A percentile compares a stretch with the other conserved stretches of the same genome.
Evolutionary conservation across 1,284 basidiomycete genomes (phyloP).

Genomic region (Rhodotorula sp.): DNA sequence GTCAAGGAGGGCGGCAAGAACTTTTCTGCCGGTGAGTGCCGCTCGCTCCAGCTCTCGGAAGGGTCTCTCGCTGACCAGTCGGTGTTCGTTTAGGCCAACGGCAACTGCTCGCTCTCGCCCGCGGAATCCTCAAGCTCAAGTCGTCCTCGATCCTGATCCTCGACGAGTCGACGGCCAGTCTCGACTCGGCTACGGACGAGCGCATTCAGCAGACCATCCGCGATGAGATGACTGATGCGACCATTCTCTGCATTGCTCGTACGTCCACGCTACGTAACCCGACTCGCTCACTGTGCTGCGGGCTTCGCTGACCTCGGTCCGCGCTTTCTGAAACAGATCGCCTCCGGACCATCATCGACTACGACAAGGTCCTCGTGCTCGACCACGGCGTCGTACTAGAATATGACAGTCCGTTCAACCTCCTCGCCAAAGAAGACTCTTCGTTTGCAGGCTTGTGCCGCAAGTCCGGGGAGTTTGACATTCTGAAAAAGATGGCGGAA

Average conservation of each 20-base stretch:
- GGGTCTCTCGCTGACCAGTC: background rate
- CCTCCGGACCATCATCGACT: conserved; percentile 55
- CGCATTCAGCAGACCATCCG: conserved; percentile 53
- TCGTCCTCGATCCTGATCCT: conserved; percentile 56
- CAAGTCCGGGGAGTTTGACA: conserved; percentile 38
- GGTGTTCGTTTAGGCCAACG: conserved; percentile 48
- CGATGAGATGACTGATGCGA: conserved; percentile 49
- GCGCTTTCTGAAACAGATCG: conserved; percentile 49
- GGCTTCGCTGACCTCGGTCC: background rate
- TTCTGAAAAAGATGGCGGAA: conserved; percentile 31
- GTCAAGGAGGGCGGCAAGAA: conserved; percentile 56
- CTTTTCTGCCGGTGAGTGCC: conserved; percentile 52
- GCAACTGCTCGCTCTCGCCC: conserved; percentile 57
- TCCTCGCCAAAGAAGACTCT: conserved; percentile 57
- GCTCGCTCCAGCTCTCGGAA: background rate
- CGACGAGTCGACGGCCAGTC: conserved; percentile 56
- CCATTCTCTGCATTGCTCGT: conserved; percentile 49
- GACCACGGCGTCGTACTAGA: conserved; percentile 57
- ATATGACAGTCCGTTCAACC: conserved; percentile 59
- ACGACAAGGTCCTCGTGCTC: conserved; percentile 57
- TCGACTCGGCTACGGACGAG: conserved; percentile 51
- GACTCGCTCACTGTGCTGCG: no score
- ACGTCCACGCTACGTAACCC: background rate
- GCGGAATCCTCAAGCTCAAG: conserved; percentile 58
- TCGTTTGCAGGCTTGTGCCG: conserved; percentile 54